A percentile compares a stretch with the other conserved stretches of the same genome.
Evolutionary conservation across 2,329 filamentous ascomycete genomes (phyloP).

Genomic region (Xylariaceae sp.): DNA sequence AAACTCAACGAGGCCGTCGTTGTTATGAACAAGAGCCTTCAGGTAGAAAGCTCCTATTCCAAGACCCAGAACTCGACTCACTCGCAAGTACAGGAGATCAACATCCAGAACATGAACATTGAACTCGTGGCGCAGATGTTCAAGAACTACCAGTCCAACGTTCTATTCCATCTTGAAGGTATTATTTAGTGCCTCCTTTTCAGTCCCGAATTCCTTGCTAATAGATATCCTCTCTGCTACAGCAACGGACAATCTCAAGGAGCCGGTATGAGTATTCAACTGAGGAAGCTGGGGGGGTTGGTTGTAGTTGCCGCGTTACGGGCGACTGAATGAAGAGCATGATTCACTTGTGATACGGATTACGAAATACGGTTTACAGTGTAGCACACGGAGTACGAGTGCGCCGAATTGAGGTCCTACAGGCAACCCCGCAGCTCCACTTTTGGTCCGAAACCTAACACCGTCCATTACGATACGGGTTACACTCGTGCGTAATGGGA

Average conservation of each 20-base stretch:
- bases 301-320: neutral
- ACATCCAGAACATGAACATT: slow-evolving; percentile 97
- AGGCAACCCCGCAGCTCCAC: neutral
- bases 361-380: neutral
- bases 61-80: neutral
- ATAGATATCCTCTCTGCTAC: slow-evolving; percentile 7
- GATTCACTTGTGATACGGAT: no score
- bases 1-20: slow-evolving; percentile 94
- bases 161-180: slow-evolving; percentile 96
- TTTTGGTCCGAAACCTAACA: neutral
- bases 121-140: slow-evolving; percentile 99
- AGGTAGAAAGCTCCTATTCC: slow-evolving; percentile 46
- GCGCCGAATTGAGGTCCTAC: no score
- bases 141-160: slow-evolving; percentile 98
- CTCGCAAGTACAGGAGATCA: slow-evolving; percentile 69
- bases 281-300: neutral
- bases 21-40: slow-evolving; percentile 86
- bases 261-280: slow-evolving; percentile 53
- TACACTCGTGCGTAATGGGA: neutral
- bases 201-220: neutral
- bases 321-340: no score
- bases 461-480: neutral
- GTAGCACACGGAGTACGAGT: neutral
- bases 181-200: slow-evolving; percentile 15
- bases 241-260: slow-evolving; percentile 81